Base-by-base conservation (phyloP, 495 filamentous ascomycete species). In the Chaetomidium leptoderma region DNA sequence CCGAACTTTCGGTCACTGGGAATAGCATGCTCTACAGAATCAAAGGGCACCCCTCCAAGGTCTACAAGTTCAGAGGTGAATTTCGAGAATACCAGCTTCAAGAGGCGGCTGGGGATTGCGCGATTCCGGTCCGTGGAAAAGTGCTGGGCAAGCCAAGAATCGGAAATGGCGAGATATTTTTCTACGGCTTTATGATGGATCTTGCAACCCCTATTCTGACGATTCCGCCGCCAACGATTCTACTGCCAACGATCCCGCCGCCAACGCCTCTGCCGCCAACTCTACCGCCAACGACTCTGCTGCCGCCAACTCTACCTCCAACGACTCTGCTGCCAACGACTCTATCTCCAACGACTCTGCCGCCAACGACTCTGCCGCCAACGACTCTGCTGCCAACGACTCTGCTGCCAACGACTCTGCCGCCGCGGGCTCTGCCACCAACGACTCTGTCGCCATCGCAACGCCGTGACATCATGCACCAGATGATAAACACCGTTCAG, bases 21-120 rank as follows among this genome's bases (percentile, higher is more conserved):
- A 53, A 53, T 26, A 1, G 26, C 51, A 43, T 53, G 51, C 3
- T 53, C 39, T 43, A 53, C 37, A 5, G 27, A n/a, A 21, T 53
- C 51, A 43, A 21, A 32, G 39, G 51, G 37, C 37, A 53, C 0
- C 51, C 37, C 37, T 23, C 26, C 24, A 43, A 21, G 17, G 44
- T 57, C 44, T 49, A 6, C 35, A 57, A 57, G 35, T 21, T 39
- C 24, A 19, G 26, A 9, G 45, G 23, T 32, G n/a, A 29, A 16
- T 39, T 40, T 47, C 35, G 44, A 39, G 35, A 57, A 33, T 57
- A 49, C 44, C 30, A 57, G 10, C 54, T 57, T 14, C 54, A 57
- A 23, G 21, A 49, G 33, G 44, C 54, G 0, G 45, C 54, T 4
- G 54, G 54, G 5, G 45, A 57, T 14, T 57, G 55, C 45, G 55